A percentile compares a stretch with the other conserved stretches of the same genome.
Conservation (phyloP, 306 rosid genomes). For the Vigna reflexopilosa region DNA sequence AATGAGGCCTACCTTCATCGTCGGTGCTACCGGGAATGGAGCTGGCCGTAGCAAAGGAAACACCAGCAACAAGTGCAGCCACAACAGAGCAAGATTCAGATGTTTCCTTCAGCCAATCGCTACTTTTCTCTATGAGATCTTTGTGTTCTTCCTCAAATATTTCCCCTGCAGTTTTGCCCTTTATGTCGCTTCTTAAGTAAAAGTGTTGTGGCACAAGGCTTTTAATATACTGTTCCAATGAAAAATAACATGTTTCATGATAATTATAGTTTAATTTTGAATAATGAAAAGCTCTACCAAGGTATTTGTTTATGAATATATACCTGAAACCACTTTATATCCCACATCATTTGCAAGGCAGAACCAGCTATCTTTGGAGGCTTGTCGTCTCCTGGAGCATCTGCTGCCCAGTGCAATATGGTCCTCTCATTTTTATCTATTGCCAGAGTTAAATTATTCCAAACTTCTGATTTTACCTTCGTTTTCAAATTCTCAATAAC, state of each 20-base stretch:
- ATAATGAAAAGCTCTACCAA: too few species aligned
- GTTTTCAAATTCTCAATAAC: constrained; percentile 23
- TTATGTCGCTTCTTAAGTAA: background rate
- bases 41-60: constrained; percentile 52
- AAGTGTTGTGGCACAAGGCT: constrained; percentile 36
- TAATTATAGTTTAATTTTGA: too few species aligned
- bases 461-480: background rate
- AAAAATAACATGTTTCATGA: background rate
- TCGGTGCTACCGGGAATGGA: constrained; percentile 53
- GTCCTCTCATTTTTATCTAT: constrained; percentile 16
- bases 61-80: constrained; percentile 48
- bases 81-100: constrained; percentile 53
- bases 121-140: background rate
- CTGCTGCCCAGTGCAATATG: constrained; percentile 42
- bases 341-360: constrained; percentile 60
- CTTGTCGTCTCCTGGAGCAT: background rate
- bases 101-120: constrained; percentile 49
- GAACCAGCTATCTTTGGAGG: constrained; percentile 47
- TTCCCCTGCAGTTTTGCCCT: background rate
- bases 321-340: constrained; percentile 59
- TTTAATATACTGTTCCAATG: constrained; percentile 39
- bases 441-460: constrained; percentile 17
- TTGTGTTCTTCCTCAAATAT: constrained; percentile 42
- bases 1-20: constrained; percentile 35
- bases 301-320: too few species aligned